These are phyloP conservation scores for Ceratocystis eucalypticola DNA, from an alignment of 2,329 filamentous ascomycete genomes.

Conservation along the genomic window DNA sequence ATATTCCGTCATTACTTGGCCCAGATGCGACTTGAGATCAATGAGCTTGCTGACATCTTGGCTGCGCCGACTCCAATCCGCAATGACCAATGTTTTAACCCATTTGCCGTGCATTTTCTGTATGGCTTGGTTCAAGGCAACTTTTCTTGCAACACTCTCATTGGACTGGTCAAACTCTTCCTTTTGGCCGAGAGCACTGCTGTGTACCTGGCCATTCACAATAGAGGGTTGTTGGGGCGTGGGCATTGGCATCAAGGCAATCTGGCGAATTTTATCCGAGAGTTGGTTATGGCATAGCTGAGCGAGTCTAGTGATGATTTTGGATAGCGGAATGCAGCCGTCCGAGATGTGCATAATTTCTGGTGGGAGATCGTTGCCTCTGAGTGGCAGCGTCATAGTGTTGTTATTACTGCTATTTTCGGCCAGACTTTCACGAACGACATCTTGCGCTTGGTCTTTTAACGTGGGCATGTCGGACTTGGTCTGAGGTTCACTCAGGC, in stretches of 20 bases:
- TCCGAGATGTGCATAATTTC: conserved; percentile 59
- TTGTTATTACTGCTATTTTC: conserved; percentile 11
- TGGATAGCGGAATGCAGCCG: conserved; percentile 62
- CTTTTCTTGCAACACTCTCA: conserved; percentile 65
- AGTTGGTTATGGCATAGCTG: conserved; percentile 75
- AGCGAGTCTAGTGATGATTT: conserved; percentile 62
- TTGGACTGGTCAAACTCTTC: conserved; percentile 38
- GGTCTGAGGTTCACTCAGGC: conserved; percentile 26
- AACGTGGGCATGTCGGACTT: conserved; percentile 27
- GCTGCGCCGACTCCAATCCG: conserved; percentile 75
- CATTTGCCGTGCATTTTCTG: conserved; percentile 73
- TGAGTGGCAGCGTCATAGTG: conserved; percentile 20
- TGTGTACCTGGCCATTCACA: conserved; percentile 36
- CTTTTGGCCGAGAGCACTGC: conserved; percentile 21
- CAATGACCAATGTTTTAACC: conserved; percentile 82
- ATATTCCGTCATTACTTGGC: conserved; percentile 48
- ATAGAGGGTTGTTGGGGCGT: conserved; percentile 22
- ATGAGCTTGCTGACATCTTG: conserved; percentile 74
- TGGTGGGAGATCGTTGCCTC: conserved; percentile 46
- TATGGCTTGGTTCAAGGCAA: conserved; percentile 59
- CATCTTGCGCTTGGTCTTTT: conserved; percentile 23
- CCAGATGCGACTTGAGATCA: conserved; percentile 66
- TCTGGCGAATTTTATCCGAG: conserved; percentile 51
- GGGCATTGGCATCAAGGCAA: conserved; percentile 55
- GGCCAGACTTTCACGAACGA: background rate